These are phyloP conservation scores for Aureobasidium pullulans DNA, from an alignment of 2,329 filamentous ascomycete genomes.

Conservation along the genomic window DNA sequence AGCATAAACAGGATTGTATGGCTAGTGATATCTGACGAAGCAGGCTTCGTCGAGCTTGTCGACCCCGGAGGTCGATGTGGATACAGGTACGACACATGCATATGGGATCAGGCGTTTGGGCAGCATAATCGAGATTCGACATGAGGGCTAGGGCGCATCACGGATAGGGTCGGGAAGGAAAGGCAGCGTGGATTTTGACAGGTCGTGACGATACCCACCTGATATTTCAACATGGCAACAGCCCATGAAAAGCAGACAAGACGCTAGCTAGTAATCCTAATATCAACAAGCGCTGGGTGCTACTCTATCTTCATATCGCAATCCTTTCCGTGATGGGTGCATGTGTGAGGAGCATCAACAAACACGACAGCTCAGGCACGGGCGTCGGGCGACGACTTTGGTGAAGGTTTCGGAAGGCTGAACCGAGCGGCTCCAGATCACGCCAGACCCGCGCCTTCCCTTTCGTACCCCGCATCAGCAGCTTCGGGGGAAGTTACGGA, in stretches of 20 bases:
- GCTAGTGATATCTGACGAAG: not conserved
- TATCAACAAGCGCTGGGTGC: not conserved
- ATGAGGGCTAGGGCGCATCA: not conserved
- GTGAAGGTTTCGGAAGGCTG: not conserved
- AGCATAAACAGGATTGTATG: not conserved
- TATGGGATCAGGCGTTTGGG: not conserved
- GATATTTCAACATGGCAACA: not conserved
- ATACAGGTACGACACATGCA: slow-evolving; percentile 4
- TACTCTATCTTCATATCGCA: not conserved
- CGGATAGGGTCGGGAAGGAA: not conserved
- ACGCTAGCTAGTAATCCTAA: not conserved
- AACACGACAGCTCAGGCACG: not conserved
- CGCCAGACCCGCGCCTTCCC: not conserved
- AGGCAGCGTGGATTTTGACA: not conserved
- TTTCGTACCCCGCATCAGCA: slow-evolving; percentile 1
- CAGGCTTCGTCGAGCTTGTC: not conserved
- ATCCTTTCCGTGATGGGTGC: not conserved
- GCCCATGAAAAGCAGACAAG: not conserved
- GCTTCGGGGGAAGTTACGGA: not conserved
- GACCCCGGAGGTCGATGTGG: not conserved
- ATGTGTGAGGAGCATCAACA: not conserved
- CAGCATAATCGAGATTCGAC: not conserved
- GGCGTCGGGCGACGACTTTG: not conserved
- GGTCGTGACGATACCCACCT: slow-evolving; percentile 1
- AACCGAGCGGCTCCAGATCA: not conserved